Percentiles rank a stretch among this genome's conserved stretches.
These are phyloP conservation scores for Myotisia sp. DNA, from an alignment of 2,329 filamentous ascomycete genomes.

Conservation along the genomic window DNA sequence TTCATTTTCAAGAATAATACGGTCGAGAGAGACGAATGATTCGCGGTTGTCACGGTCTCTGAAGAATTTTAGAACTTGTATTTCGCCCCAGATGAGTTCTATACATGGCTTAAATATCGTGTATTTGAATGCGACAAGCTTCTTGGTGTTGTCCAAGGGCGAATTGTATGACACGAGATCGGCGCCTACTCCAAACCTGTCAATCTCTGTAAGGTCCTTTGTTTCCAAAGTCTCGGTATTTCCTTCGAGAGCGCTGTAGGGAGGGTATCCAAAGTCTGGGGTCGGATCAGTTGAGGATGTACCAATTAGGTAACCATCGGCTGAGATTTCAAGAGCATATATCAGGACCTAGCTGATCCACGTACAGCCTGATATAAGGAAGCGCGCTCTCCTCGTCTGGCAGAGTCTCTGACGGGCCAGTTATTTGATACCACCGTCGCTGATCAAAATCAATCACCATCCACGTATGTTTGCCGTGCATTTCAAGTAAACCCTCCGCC, in stretches of 20 bases:
- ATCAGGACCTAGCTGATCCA: constrained; percentile 5
- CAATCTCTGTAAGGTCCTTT: constrained; percentile 6
- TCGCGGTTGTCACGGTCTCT: constrained; percentile 4
- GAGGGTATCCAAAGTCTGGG: background rate
- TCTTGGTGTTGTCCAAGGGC: background rate
- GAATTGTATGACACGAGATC: constrained; percentile 7
- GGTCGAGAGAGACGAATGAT: constrained; percentile 6
- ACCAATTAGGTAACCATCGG: background rate
- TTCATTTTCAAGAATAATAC: constrained; percentile 8
- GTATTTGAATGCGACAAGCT: constrained; percentile 8
- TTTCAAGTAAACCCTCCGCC: background rate
- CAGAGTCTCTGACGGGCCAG: constrained; percentile 3
- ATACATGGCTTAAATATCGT: constrained; percentile 4
- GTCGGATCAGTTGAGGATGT: background rate
- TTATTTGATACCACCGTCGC: constrained; percentile 7
- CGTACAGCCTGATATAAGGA: background rate
- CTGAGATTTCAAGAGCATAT: too few relatives aligned
- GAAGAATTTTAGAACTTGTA: constrained; percentile 7
- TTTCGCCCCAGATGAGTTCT: constrained; percentile 7
- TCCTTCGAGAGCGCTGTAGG: background rate
- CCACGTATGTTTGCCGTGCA: constrained; percentile 4
- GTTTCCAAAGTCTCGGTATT: too few relatives aligned
- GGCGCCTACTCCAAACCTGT: constrained; percentile 5
- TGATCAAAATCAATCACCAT: constrained; percentile 7
- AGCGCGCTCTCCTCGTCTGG: constrained; percentile 3